Conservation (phyloP, 805 yeast genomes). For the Hanseniaspora nectarophila region DNA sequence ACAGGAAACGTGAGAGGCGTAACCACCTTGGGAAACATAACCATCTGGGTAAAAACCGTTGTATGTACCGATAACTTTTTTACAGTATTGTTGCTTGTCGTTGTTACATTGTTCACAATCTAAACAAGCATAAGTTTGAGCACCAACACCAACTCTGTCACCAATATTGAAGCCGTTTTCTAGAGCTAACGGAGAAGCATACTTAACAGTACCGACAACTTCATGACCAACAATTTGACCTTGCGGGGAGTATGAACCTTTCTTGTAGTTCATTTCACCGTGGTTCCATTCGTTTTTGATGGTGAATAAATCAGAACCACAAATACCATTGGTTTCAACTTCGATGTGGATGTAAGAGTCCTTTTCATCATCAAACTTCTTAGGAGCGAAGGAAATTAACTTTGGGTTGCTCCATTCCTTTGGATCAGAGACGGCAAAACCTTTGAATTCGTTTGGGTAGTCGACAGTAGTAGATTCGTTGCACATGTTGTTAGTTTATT, state of each 20-base stretch:
- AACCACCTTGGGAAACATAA: conserved; percentile 35
- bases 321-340: conserved; percentile 47
- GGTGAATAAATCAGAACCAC: conserved; percentile 48
- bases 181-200: conserved; percentile 3
- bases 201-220: conserved; percentile 26
- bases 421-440: conserved; percentile 40
- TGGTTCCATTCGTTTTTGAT: conserved; percentile 38
- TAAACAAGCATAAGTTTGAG: conserved; percentile 32
- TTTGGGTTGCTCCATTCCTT: conserved; percentile 44
- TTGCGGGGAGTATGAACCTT: conserved; percentile 25
- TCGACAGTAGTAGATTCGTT: conserved; percentile 21
- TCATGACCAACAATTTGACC: conserved; percentile 28
- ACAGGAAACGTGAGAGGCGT: conserved; percentile 37
- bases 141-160: conserved; percentile 43
- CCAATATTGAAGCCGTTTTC: conserved; percentile 35
- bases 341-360: conserved; percentile 35
- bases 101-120: conserved; percentile 32
- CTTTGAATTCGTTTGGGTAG: conserved; percentile 48
- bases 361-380: conserved; percentile 33
- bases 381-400: conserved; percentile 38
- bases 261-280: conserved; percentile 26
- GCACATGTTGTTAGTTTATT: background rate
- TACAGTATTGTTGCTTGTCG: conserved; percentile 33
- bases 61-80: conserved; percentile 29
- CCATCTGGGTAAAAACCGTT: conserved; percentile 27